Evolutionary conservation across 1,139 yeast species (phyloP), one percentile per base, ranked within the genome.

Genomic region (Torulaspora pretoriensis): DNA sequence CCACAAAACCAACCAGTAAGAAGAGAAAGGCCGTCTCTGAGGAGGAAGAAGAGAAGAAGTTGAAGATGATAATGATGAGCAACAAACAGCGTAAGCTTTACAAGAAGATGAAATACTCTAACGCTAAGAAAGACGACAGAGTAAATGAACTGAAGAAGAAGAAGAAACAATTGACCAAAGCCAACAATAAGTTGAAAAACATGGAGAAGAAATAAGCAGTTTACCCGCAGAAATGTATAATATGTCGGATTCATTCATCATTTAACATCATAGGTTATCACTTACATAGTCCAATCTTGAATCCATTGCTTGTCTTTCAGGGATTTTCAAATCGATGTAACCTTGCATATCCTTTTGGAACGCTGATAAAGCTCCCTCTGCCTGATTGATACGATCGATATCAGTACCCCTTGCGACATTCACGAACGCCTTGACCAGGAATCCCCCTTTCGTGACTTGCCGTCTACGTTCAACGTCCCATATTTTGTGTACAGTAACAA

Each of bases 1-100:
- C 55, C 17, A 43, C 47, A 8, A 45, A 53, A 17, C 44, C 57
- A 36, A 60, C 61, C 50, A 64, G 62, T 42, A 68, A 71, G 65
- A 68, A 70, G 52, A 68, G 68, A 58, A 65, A 63, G 51, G 55
- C 69, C 64, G 72, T 69, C 52, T 60, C 68, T 47, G 68, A 69
- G 49, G 88, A 77, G 52, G 84, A 81, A 48, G 95, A 85, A 69
- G 95, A 83, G 63, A 84, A 85, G 70, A 95, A 87, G 56, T 76
- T 88, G 69, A 85, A 83, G 72, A 83, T 81, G 78, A 88, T 89
- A 65, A 92, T 92, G 98, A 90, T 92, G 97, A 78, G 94, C 57
- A 90, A 89, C 73, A 92, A 90, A 69, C 96, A 92, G 72, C 85
- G 90, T 75, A 88, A 87, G 70, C 76, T 90, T 57, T 92, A 92